Conservation (phyloP, 306 rosid species). For the Lablab purpureus region DNA sequence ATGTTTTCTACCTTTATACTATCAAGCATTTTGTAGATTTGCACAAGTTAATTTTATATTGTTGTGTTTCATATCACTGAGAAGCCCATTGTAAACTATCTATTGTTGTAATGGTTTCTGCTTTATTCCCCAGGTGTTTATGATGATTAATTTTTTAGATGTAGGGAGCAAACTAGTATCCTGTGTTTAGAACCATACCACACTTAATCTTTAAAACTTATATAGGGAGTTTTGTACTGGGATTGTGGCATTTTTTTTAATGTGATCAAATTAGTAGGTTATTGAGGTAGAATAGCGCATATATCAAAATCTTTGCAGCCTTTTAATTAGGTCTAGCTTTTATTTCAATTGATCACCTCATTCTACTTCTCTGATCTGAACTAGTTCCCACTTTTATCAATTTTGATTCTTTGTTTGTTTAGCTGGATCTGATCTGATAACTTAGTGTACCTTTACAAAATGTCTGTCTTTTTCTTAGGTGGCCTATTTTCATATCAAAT, state of each 20-base stretch:
- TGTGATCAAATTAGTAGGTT: slow-evolving; percentile 9
- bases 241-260: slow-evolving; percentile 25
- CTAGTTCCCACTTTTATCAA: not conserved
- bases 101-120: not conserved
- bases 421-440: slow-evolving; percentile 29
- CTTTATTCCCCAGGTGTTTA: not conserved
- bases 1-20: slow-evolving; percentile 1
- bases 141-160: slow-evolving; percentile 24
- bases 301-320: not conserved
- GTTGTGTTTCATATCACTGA: slow-evolving; percentile 6
- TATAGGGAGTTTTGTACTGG: not conserved
- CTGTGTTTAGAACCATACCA: not conserved
- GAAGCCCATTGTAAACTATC: not conserved
- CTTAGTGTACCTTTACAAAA: not conserved
- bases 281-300: not conserved
- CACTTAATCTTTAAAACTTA: not conserved
- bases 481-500: not conserved
- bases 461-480: slow-evolving; percentile 7
- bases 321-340: not conserved
- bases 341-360: not conserved
- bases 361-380: not conserved
- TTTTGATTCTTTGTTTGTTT: not conserved
- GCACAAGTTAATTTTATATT: slow-evolving; percentile 11
- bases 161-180: not conserved
- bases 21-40: slow-evolving; percentile 26